Evolutionary conservation across 176 grass and related monocot genomes (phyloP).

Genomic region (Eragrostis curvula): DNA sequence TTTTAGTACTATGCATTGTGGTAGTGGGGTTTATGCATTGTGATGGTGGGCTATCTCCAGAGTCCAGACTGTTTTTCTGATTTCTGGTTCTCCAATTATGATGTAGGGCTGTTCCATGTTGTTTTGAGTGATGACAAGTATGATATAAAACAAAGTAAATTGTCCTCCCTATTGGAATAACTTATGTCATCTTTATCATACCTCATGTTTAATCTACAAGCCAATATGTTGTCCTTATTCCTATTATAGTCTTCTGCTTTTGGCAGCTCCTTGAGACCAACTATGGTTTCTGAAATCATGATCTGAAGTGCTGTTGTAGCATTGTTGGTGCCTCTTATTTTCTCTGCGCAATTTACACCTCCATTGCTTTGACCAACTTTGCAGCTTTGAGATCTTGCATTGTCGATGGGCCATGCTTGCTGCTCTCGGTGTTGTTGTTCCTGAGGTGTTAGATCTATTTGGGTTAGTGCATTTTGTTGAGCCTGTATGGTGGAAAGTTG

Average conservation of each 20-base stretch:
- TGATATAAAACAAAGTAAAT: no score
- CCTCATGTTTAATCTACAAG: neutral
- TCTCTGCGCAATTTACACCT: conserved; percentile 14
- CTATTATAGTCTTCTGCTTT: neutral
- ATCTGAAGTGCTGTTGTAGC: neutral
- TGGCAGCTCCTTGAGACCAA: neutral
- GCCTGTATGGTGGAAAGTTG: conserved; percentile 98
- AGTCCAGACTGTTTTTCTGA: neutral
- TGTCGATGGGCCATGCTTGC: conserved; percentile 96
- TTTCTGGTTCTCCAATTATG: neutral
- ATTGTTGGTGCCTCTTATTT: neutral
- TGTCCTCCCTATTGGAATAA: neutral
- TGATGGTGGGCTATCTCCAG: neutral
- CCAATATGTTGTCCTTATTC: neutral
- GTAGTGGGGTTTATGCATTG: neutral
- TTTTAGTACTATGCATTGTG: neutral
- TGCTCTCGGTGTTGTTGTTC: conserved; percentile 82
- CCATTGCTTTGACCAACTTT: conserved; percentile 16
- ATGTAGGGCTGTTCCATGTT: neutral
- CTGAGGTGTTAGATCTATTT: conserved; percentile 83
- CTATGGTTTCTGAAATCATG: neutral
- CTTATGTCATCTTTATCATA: neutral
- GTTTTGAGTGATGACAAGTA: no score
- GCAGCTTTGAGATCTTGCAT: conserved; percentile 97
- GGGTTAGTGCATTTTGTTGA: conserved; percentile 86